These are phyloP conservation scores for Yamadazyma taylorii DNA, from an alignment of 1,139 yeast species.

Conservation along the genomic window DNA sequence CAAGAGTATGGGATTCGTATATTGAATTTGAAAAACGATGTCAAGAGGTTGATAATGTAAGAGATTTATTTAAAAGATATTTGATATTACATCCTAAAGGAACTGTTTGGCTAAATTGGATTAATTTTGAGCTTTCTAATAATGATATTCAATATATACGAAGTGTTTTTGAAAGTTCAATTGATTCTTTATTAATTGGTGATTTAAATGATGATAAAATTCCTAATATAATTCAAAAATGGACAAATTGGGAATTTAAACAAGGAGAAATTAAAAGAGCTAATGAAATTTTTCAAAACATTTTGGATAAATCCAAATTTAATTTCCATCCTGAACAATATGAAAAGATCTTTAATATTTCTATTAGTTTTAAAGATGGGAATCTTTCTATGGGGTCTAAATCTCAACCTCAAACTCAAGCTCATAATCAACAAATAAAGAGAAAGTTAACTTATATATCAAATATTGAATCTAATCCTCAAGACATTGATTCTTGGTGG, in stretches of 20 bases:
- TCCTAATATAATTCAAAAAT: slow-evolving; percentile 36
- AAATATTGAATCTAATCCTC: slow-evolving; percentile 45
- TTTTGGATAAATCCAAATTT: slow-evolving; percentile 32
- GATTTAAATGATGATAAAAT: slow-evolving; percentile 21
- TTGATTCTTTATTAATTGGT: slow-evolving; percentile 48
- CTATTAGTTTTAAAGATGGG: slow-evolving; percentile 63
- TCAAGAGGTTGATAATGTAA: slow-evolving; percentile 55
- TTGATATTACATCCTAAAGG: slow-evolving; percentile 53
- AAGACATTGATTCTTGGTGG: slow-evolving; percentile 85
- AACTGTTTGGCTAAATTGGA: slow-evolving; percentile 62
- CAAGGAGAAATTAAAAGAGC: slow-evolving; percentile 67
- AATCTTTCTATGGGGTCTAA: slow-evolving; percentile 38
- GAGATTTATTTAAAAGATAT: slow-evolving; percentile 58
- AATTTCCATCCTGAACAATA: slow-evolving; percentile 44
- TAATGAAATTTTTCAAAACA: slow-evolving; percentile 56
- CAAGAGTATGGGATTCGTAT: slow-evolving; percentile 73
- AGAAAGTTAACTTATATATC: slow-evolving; percentile 57
- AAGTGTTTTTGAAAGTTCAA: slow-evolving; percentile 65
- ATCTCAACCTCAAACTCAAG: no score
- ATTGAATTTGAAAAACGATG: slow-evolving; percentile 71
- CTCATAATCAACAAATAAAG: slow-evolving; percentile 50
- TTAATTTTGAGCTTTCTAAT: slow-evolving; percentile 27
- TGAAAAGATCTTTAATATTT: slow-evolving; percentile 42
- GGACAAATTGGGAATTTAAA: slow-evolving; percentile 76
- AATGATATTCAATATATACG: slow-evolving; percentile 34